Evolutionary conservation across 2,329 filamentous ascomycete species (phyloP), one percentile per base, ranked within the genome.

Genomic region (Colletotrichum kahawae): DNA sequence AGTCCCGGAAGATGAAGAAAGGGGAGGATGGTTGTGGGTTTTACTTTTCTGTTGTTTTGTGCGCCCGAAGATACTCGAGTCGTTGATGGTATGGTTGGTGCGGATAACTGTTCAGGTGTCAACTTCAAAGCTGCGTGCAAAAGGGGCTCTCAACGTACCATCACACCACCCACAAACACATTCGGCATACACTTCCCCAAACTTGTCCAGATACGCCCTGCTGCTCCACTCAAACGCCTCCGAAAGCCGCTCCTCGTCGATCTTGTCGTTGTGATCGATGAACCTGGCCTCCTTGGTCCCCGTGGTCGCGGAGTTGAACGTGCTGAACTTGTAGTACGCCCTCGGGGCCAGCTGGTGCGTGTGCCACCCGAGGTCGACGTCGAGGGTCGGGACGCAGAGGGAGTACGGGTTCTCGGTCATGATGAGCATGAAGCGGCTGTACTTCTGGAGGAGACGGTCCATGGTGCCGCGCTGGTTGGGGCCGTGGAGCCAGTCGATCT

Each of bases 161-260:
- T 97, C 95, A 83, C 95, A 97, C 82, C 96, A 95, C 94, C 94
- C 96, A 82, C 94, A 96, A 0, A 92, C 94, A 79, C 94, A 96
- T 82, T 94, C 93, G 2, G 90, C 93, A 81, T 96, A 97, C 6
- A 94, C 89, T 66, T 93, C 89, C 18, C 86, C 84, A 78, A 90
- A 95, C 16, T 85, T 82, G 33, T 91, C 90, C 78, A 94, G 90
- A 81, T 96, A 97, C 1, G 83, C 85, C 78, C 92, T 93, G 79
- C 89, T 91, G 0, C 95, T 97, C 90, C 91, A 94, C 80, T 92
- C 91, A 79, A 97, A 97, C 7, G 88, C 87, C 2, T 87, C 85
- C 59, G 90, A 90, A 8, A 97, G 88, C 64, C 87, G 88, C 16
- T 85, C 85, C 79, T 95, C 93, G 64, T 93, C 91, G 27, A 97